These are phyloP conservation scores for Debaryomycetaceae sp. DNA, from an alignment of 1,139 yeast genomes.

Conservation along the genomic window DNA sequence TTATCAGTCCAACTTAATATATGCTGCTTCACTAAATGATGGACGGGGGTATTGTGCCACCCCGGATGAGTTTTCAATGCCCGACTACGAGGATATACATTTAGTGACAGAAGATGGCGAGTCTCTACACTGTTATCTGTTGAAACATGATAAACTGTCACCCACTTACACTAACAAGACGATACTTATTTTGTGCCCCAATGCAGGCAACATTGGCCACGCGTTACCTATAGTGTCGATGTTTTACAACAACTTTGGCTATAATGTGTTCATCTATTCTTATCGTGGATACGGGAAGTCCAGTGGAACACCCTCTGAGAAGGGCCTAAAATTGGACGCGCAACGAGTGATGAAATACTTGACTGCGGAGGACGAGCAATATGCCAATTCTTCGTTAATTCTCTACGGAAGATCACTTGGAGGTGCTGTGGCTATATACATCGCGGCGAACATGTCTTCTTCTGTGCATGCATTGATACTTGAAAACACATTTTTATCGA, in stretches of 20 bases:
- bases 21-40: slow-evolving; percentile 78
- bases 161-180: slow-evolving; percentile 59
- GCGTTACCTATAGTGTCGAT: slow-evolving; percentile 78
- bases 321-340: slow-evolving; percentile 81
- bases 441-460: slow-evolving; percentile 56
- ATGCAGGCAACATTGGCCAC: slow-evolving; percentile 97
- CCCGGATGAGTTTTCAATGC: slow-evolving; percentile 70
- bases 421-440: slow-evolving; percentile 89
- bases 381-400: slow-evolving; percentile 52
- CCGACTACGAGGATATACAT: slow-evolving; percentile 56
- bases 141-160: slow-evolving; percentile 44
- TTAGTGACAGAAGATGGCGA: slow-evolving; percentile 69
- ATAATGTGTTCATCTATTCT: slow-evolving; percentile 82
- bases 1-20: slow-evolving; percentile 68
- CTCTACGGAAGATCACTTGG: slow-evolving; percentile 91
- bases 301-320: slow-evolving; percentile 73
- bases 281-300: slow-evolving; percentile 92
- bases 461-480: slow-evolving; percentile 62
- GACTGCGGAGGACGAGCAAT: slow-evolving; percentile 47
- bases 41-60: slow-evolving; percentile 75
- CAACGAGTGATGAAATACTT: slow-evolving; percentile 66
- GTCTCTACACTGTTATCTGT: slow-evolving; percentile 38
- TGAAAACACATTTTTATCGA: slow-evolving; percentile 83
- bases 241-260: slow-evolving; percentile 61
- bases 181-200: slow-evolving; percentile 77